These are phyloP conservation scores for Pichia sp. DNA, from an alignment of 1,139 yeast genomes.

Conservation along the genomic window DNA sequence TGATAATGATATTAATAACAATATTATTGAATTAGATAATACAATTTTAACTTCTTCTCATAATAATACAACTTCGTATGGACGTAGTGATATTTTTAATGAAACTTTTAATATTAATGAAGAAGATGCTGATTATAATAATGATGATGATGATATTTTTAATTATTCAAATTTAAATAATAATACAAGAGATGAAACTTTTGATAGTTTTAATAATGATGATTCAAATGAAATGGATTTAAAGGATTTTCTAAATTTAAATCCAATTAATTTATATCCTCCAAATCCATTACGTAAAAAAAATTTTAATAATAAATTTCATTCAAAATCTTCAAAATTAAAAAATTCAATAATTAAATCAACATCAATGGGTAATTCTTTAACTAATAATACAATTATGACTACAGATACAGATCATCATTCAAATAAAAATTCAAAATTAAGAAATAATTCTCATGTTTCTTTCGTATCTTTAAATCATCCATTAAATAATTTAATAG, in stretches of 20 bases:
- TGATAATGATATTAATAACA: not conserved
- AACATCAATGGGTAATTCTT: not conserved
- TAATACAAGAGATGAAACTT: not conserved
- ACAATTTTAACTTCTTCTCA: not conserved
- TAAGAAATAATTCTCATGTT: not conserved
- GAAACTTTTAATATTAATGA: not conserved
- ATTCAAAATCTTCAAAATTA: too few species aligned
- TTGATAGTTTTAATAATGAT: not conserved
- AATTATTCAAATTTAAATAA: slow-evolving; percentile 30
- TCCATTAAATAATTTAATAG: not conserved
- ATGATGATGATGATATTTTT: slow-evolving; percentile 39
- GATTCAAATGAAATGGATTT: slow-evolving; percentile 1
- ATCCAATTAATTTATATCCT: not conserved
- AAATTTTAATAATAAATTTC: too few species aligned
- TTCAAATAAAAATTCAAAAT: not conserved
- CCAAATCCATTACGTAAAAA: not conserved
- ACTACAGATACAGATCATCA: too few species aligned
- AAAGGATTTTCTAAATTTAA: slow-evolving; percentile 5
- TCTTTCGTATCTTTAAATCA: not conserved
- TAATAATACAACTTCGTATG: not conserved
- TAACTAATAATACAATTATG: not conserved
- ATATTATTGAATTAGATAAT: not conserved
- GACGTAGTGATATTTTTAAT: not conserved
- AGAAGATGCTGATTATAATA: slow-evolving; percentile 12
- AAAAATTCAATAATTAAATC: too few species aligned